phyloP scores from a whole-genome alignment of 1,139 yeast genomes.

The Blastobotrys aristatus region DNA sequence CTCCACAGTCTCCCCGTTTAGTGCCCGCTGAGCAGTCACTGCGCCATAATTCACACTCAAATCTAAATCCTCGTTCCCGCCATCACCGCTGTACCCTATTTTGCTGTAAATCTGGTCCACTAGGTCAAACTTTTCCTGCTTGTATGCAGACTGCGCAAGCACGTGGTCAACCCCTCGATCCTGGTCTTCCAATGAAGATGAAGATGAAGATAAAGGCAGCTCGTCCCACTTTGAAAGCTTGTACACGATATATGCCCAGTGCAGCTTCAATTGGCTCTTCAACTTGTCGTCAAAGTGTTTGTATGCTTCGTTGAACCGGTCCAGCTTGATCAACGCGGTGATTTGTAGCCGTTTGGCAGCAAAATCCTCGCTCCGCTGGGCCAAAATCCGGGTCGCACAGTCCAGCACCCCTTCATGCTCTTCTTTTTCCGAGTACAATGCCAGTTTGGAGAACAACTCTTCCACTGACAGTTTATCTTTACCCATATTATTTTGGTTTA shows the following conservation, averaged over 20 bases:
- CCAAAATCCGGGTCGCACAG: constrained; percentile 41
- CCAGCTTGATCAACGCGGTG: constrained; percentile 68
- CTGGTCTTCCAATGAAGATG: constrained; percentile 28
- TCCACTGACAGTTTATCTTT: constrained; percentile 20
- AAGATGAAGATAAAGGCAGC: too few relatives aligned
- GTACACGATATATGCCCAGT: constrained; percentile 66
- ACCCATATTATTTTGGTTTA: constrained; percentile 8
- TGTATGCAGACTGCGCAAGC: constrained; percentile 77
- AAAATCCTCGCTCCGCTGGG: constrained; percentile 43
- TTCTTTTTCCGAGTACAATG: constrained; percentile 43
- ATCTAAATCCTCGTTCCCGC: constrained; percentile 44
- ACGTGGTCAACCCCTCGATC: constrained; percentile 61
- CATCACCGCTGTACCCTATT: constrained; percentile 25
- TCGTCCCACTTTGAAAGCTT: constrained; percentile 51
- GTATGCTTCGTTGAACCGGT: constrained; percentile 56
- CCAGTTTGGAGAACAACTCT: constrained; percentile 42
- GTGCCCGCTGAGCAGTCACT: constrained; percentile 49
- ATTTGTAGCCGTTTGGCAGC: constrained; percentile 57
- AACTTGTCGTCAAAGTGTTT: constrained; percentile 32
- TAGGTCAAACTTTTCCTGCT: constrained; percentile 50
- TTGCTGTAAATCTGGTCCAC: constrained; percentile 57
- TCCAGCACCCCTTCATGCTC: constrained; percentile 46
- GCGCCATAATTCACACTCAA: constrained; percentile 67
- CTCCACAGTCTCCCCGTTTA: constrained; percentile 13
- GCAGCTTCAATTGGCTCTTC: constrained; percentile 32